Base-by-base conservation (phyloP, 306 rosid species). In the Cucumis cinereus region DNA sequence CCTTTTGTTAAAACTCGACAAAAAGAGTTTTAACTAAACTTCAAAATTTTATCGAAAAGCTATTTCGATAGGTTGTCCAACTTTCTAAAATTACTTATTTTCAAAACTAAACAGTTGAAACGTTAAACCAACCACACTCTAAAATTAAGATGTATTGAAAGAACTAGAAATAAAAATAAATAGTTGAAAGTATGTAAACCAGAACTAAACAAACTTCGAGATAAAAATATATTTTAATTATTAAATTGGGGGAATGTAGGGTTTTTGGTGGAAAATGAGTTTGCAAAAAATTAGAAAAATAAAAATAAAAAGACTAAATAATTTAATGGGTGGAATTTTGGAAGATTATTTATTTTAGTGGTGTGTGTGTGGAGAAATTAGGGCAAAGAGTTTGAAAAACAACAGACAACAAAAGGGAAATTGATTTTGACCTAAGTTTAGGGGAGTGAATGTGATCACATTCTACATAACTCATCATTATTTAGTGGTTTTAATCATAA, bases 381-480 rank as follows among this genome's bases (percentile, higher is more conserved):
- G 49, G 19, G 71, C 49, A 35, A 17, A 64, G 71, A 64, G 71
- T 64, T 35, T 35, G 71, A 64, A 64, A 64, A 64, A 64, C 71
- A 36, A 36, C 71, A 64, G 73, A 67, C 17, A 67, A 67, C 40
- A 63, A 36, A 67, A 68, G 35, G 54, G 74, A 2, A 68, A 11
- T 40, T 68, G 74, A 68, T 68, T 36, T 43, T 68, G 55, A 68
- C 36, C 28, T 7, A 68, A 68, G 24, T 41, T 43, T 47, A 41
- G 36, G 74, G 74, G 56, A 68, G 74, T 68, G 74, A 41, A 68
- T 68, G 74, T 41, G 74, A 43, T 68, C 74, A 5, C 9, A 68
- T 68, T 23, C 36, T 13, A 13, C 24, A 43, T 12, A 20, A 10
- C 12, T 68, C 56, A 43, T 5, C 33, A 43, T 38, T 33, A 1